Percentiles rank a stretch among this genome's conserved stretches.
Evolutionary conservation across 306 rosid species (phyloP).

Genomic region (Corylus heterophylla): DNA sequence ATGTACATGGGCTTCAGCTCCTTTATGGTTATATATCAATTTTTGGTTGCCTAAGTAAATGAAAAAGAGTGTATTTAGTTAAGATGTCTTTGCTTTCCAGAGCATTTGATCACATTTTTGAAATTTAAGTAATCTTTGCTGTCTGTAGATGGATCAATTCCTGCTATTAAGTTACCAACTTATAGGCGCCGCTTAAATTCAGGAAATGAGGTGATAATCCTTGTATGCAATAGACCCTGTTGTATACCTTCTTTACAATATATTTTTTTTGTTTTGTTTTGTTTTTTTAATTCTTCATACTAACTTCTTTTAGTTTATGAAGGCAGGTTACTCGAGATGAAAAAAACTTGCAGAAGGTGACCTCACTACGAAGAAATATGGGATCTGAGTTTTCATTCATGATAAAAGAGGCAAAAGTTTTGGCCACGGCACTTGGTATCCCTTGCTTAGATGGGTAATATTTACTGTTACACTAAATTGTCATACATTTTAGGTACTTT

Average conservation of each 20-base stretch:
- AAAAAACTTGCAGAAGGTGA: conserved; percentile 39
- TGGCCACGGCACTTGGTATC: conserved; percentile 74
- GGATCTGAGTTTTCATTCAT: conserved; percentile 82
- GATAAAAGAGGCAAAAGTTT: conserved; percentile 72
- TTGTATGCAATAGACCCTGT: conserved; percentile 11
- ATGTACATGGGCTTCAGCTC: neutral
- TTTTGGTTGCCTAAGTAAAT: conserved; percentile 10
- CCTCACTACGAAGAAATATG: conserved; percentile 60
- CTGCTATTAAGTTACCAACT: conserved; percentile 71
- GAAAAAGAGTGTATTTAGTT: neutral
- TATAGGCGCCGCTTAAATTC: conserved; percentile 71
- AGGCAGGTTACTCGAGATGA: conserved; percentile 49
- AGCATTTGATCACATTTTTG: conserved; percentile 9
- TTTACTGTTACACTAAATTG: neutral
- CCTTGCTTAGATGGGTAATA: conserved; percentile 77
- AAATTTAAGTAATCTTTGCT: conserved; percentile 24
- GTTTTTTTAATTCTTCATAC: conserved; percentile 8
- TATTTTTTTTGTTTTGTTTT: neutral
- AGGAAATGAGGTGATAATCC: conserved; percentile 56
- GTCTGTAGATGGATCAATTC: conserved; percentile 78
- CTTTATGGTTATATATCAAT: neutral
- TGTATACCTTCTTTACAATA: neutral
- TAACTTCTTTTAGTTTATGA: conserved; percentile 24
- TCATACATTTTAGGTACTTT: neutral
- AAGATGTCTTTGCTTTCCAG: conserved; percentile 26